Conservation (phyloP, 345 rosid genomes). For the Noccaea caerulescens region DNA sequence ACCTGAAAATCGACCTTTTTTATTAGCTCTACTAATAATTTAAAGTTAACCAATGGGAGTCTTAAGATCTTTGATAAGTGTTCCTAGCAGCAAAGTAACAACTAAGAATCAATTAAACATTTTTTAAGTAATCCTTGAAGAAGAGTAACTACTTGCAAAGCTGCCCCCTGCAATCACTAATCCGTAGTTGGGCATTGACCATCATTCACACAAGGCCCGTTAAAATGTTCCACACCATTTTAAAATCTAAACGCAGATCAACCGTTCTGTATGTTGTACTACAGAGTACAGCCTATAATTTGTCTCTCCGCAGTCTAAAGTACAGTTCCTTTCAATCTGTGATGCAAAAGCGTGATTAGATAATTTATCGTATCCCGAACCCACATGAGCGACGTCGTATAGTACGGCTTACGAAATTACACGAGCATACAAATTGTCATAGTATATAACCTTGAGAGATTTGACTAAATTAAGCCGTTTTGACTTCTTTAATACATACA, state of each 20-base stretch:
- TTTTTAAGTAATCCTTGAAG: no score
- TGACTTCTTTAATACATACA: background rate
- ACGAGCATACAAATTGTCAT: background rate
- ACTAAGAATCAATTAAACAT: no score
- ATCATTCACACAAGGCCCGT: slow-evolving; percentile 32
- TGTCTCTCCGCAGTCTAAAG: no score
- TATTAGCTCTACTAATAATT: background rate
- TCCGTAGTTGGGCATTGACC: slow-evolving; percentile 45
- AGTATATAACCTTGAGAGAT: background rate
- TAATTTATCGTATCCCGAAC: no score
- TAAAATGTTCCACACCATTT: slow-evolving; percentile 46
- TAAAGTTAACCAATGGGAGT: background rate
- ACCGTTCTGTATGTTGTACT: no score
- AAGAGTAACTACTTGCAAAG: slow-evolving; percentile 57
- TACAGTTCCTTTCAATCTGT: no score
- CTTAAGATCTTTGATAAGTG: slow-evolving; percentile 3
- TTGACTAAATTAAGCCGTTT: background rate
- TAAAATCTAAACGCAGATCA: no score
- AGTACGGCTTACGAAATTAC: no score
- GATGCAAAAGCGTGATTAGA: no score
- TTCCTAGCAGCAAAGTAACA: background rate
- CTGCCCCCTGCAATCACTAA: slow-evolving; percentile 44
- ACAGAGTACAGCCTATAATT: no score
- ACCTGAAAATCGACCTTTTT: background rate
- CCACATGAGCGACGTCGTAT: no score